phyloP scores from a whole-genome alignment of 2,329 filamentous ascomycete genomes.

The Thyridium curvatum region DNA sequence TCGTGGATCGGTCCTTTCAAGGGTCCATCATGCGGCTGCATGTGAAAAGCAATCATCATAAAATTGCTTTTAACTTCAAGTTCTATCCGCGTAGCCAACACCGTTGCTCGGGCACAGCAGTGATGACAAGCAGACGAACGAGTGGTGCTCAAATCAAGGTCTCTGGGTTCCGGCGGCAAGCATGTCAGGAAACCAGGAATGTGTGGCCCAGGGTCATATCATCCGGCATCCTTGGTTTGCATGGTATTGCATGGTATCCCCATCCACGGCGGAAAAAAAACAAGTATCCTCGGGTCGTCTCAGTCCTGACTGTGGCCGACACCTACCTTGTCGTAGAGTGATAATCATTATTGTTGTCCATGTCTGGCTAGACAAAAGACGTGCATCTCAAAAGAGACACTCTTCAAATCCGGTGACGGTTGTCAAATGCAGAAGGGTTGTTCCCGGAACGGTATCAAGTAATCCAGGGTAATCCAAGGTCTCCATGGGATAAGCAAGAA shows the following conservation, averaged over 20 bases:
- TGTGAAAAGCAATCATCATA: too few relatives aligned
- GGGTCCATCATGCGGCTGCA: too few relatives aligned
- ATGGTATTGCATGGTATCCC: background rate
- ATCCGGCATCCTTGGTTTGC: background rate
- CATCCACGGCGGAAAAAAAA: background rate
- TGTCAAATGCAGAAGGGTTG: too few relatives aligned
- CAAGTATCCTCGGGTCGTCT: background rate
- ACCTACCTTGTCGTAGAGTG: background rate
- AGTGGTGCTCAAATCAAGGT: too few relatives aligned
- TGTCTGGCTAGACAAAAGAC: conserved; percentile 1
- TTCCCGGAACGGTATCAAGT: conserved; percentile 1
- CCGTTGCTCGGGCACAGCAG: too few relatives aligned
- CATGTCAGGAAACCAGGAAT: too few relatives aligned
- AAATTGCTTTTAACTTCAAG: too few relatives aligned
- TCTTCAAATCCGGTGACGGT: conserved; percentile 6
- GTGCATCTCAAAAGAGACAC: conserved; percentile 1
- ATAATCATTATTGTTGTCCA: background rate
- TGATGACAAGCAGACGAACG: too few relatives aligned
- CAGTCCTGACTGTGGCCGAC: background rate
- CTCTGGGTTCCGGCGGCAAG: too few relatives aligned
- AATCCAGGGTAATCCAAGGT: conserved; percentile 1
- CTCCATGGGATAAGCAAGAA: conserved; percentile 2
- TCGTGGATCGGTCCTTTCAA: too few relatives aligned
- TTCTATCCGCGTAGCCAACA: too few relatives aligned
- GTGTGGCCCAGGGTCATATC: too few relatives aligned